Evolutionary conservation across 805 yeast genomes (phyloP).

Genomic region (Blastobotrys terrestris): DNA sequence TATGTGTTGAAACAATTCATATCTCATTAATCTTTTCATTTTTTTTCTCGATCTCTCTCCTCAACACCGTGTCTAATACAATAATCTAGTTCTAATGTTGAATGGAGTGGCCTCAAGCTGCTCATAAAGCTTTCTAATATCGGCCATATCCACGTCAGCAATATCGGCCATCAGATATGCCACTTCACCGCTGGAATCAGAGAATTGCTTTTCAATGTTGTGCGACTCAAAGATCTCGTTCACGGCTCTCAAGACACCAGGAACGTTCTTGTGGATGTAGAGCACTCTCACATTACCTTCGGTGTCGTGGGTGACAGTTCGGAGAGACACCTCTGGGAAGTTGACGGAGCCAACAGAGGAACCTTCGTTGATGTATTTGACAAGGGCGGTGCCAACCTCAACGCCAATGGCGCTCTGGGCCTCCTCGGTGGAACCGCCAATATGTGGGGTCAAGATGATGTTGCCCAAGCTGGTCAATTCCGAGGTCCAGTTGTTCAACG

Average conservation of each 20-base stretch:
- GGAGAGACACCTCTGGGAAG: conserved; percentile 95
- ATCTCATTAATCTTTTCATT: background rate
- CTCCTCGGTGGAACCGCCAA: conserved; percentile 99
- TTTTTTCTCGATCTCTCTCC: background rate
- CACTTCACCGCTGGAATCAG: conserved; percentile 93
- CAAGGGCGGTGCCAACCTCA: conserved; percentile 81
- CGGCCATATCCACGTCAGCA: conserved; percentile 72
- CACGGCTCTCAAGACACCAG: conserved; percentile 96
- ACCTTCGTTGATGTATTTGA: conserved; percentile 95
- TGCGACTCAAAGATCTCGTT: conserved; percentile 91
- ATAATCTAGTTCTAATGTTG: conserved; percentile 83
- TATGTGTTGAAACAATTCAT: background rate
- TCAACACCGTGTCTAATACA: conserved; percentile 46
- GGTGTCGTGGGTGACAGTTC: conserved; percentile 83
- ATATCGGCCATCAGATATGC: conserved; percentile 98
- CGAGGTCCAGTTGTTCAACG: conserved; percentile 74
- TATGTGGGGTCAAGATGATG: conserved; percentile 91
- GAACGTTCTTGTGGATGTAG: conserved; percentile 95
- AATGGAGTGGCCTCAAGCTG: conserved; percentile 84
- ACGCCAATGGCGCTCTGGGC: conserved; percentile 97
- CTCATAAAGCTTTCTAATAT: conserved; percentile 77
- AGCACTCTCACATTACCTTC: conserved; percentile 80
- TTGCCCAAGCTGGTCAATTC: conserved; percentile 80
- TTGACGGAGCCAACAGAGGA: conserved; percentile 90
- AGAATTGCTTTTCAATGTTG: conserved; percentile 95